Conservation (phyloP, 176 grass and related monocot genomes). For the Microstegium vimineum region DNA sequence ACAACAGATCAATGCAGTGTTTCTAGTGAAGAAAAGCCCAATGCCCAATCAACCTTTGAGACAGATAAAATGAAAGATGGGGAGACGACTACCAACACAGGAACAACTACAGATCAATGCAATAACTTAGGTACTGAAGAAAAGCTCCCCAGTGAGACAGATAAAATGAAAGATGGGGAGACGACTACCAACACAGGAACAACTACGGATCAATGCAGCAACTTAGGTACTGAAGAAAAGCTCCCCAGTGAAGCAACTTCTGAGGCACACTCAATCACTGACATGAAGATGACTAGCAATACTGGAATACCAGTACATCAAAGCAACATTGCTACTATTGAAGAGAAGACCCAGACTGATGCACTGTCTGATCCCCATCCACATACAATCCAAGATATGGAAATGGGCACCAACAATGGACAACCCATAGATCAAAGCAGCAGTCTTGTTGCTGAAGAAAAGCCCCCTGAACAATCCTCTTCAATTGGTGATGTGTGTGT, state of each 20-base stretch:
- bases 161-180: constrained; percentile 5
- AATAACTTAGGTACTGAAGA: constrained; percentile 22
- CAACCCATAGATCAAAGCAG: constrained; percentile 26
- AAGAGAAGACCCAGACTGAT: constrained; percentile 17
- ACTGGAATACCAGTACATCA: constrained; percentile 27
- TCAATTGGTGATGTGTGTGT: constrained; percentile 4
- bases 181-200: constrained; percentile 3
- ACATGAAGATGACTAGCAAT: constrained; percentile 4
- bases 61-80: constrained; percentile 6
- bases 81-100: neutral
- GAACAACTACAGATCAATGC: constrained; percentile 20
- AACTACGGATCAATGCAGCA: constrained; percentile 5
- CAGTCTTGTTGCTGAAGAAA: constrained; percentile 20
- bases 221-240: constrained; percentile 17
- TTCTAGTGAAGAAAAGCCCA: constrained; percentile 27
- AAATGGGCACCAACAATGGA: constrained; percentile 1
- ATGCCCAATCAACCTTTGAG: neutral
- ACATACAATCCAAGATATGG: neutral
- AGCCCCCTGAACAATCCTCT: constrained; percentile 22
- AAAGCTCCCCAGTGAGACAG: neutral
- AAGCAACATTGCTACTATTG: constrained; percentile 14
- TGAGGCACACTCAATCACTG: constrained; percentile 3
- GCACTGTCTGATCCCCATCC: constrained; percentile 6
- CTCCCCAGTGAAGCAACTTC: constrained; percentile 25
- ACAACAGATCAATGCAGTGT: constrained; percentile 18